A percentile compares a stretch with the other conserved stretches of the same genome.
These are phyloP conservation scores for Coemansia sp. DNA, from an alignment of 192 early-diverging fungal species.

Conservation along the genomic window DNA sequence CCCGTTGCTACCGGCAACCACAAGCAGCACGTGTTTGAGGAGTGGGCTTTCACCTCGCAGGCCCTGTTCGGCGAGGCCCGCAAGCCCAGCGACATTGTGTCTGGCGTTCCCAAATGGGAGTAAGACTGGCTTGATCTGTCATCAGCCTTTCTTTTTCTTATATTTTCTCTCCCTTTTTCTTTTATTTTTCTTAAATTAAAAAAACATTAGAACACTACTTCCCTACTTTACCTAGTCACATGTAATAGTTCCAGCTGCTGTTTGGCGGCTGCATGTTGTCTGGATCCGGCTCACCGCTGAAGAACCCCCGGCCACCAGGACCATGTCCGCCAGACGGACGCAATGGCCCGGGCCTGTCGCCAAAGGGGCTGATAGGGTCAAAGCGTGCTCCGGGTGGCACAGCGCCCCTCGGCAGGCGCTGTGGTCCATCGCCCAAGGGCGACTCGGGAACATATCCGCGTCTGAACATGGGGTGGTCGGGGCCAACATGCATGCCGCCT, in stretches of 20 bases:
- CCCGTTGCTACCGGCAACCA: conserved; percentile 92
- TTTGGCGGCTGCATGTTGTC: conserved; percentile 31
- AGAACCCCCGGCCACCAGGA: conserved; percentile 15
- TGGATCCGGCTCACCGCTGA: conserved; percentile 47
- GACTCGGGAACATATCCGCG: conserved; percentile 48
- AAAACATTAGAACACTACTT: background rate
- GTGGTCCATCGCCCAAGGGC: conserved; percentile 59
- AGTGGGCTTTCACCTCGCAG: conserved; percentile 68
- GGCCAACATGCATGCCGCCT: conserved; percentile 85
- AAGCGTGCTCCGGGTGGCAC: conserved; percentile 87
- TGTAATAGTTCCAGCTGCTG: conserved; percentile 35
- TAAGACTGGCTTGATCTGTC: conserved; percentile 7
- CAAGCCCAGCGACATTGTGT: conserved; percentile 66
- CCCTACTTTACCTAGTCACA: conserved; percentile 1
- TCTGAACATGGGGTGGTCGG: conserved; percentile 85
- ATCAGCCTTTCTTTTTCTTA: conserved; percentile 5
- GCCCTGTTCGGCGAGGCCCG: conserved; percentile 70
- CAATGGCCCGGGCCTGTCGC: conserved; percentile 22
- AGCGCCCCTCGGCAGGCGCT: conserved; percentile 64
- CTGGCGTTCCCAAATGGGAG: conserved; percentile 72
- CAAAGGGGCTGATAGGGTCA: conserved; percentile 88
- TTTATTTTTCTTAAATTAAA: background rate
- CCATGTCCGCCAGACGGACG: conserved; percentile 14
- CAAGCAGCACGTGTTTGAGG: conserved; percentile 89
- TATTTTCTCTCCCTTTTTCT: background rate